phyloP scores from a whole-genome alignment of 768 basidiomycete species.

The Tulasnella sp. region DNA sequence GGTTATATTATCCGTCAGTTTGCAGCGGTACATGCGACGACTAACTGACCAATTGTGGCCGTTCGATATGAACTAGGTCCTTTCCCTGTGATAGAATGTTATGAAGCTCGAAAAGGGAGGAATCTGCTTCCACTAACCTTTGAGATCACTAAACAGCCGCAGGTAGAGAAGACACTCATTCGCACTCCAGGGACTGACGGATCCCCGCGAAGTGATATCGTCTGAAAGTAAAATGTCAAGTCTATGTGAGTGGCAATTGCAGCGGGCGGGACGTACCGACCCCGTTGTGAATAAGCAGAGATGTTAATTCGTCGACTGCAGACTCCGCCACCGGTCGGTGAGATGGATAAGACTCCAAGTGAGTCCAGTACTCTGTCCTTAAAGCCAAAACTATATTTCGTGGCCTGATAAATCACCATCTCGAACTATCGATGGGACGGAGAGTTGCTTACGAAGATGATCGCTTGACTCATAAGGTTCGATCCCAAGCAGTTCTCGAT shows the following conservation, averaged over 20 bases:
- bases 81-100: background rate
- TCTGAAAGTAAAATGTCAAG: background rate
- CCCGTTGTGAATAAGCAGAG: background rate
- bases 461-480: background rate
- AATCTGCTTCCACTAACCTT: background rate
- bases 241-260: background rate
- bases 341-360: background rate
- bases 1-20: background rate
- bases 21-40: background rate
- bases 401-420: background rate
- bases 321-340: background rate
- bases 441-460: background rate
- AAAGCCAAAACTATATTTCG: background rate
- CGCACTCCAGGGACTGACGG: background rate
- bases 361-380: background rate
- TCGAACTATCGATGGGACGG: background rate
- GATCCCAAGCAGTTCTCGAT: background rate
- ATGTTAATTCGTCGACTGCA: background rate
- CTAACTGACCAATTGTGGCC: background rate
- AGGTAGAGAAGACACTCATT: conserved; percentile 4
- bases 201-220: background rate
- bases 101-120: background rate
- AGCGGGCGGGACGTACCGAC: background rate
- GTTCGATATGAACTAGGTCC: background rate
- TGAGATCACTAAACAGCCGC: background rate